These are phyloP conservation scores for Laburnicola sp. DNA, from an alignment of 2,329 filamentous ascomycete species.

Conservation along the genomic window DNA sequence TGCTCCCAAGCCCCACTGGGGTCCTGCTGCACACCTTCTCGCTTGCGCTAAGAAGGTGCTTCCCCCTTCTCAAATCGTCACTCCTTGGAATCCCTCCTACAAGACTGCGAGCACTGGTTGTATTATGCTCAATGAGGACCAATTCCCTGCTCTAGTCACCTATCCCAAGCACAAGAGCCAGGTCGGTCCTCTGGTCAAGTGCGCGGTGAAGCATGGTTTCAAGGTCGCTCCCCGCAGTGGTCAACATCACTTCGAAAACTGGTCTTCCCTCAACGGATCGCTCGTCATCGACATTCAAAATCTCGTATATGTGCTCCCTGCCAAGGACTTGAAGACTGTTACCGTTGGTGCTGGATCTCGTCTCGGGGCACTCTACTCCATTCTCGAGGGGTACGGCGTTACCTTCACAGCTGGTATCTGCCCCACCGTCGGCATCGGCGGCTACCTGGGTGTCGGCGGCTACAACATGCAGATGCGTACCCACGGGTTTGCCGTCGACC, in stretches of 20 bases:
- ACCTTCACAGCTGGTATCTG: conserved; percentile 1
- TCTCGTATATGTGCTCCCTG: neutral
- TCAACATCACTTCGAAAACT: neutral
- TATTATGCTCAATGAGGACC: neutral
- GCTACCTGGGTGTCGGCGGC: neutral
- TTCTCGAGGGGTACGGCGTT: neutral
- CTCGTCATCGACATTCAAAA: conserved; percentile 1
- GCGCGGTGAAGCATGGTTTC: neutral
- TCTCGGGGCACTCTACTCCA: neutral
- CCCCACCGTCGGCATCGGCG: neutral
- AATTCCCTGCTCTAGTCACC: neutral
- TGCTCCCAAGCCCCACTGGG: neutral
- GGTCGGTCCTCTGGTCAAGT: neutral
- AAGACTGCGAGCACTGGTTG: neutral
- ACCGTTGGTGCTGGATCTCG: neutral
- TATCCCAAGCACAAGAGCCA: neutral
- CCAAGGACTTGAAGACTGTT: neutral
- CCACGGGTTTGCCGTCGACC: conserved; percentile 9
- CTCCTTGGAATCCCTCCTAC: neutral
- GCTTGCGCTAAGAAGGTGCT: neutral
- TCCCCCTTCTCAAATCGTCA: neutral
- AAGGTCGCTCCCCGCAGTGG: neutral
- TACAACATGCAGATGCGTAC: conserved; percentile 3
- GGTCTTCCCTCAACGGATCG: neutral
- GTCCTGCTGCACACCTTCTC: neutral